Conservation (phyloP, 2,329 filamentous ascomycete genomes). For the Penicillium psychrosexuale region DNA sequence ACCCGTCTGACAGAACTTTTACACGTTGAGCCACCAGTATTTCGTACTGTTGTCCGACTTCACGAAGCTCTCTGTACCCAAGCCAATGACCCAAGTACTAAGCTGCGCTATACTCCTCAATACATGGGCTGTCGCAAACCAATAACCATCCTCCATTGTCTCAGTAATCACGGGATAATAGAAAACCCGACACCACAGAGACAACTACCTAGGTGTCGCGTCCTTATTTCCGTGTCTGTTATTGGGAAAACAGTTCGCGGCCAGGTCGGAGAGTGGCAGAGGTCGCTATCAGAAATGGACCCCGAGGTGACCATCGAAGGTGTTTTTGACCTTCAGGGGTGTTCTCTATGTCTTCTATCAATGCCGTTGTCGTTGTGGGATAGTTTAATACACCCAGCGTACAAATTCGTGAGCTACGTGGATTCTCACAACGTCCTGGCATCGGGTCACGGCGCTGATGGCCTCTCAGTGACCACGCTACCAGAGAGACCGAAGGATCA, state of each 20-base stretch:
- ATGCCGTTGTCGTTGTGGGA: background rate
- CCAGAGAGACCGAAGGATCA: background rate
- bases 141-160: too few species aligned
- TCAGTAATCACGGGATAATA: too few species aligned
- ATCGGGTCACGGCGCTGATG: background rate
- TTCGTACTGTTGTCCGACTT: too few species aligned
- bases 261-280: background rate
- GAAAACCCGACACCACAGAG: too few species aligned
- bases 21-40: too few species aligned
- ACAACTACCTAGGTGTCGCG: too few species aligned
- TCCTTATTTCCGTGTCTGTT: too few species aligned
- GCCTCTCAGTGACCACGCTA: background rate
- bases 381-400: background rate
- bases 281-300: background rate
- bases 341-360: background rate
- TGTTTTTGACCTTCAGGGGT: background rate
- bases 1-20: too few species aligned
- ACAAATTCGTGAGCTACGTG: background rate
- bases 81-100: too few species aligned
- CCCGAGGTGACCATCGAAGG: background rate
- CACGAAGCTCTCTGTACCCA: too few species aligned
- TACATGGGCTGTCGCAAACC: too few species aligned
- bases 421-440: background rate
- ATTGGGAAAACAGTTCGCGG: background rate
- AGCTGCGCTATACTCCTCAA: too few species aligned